Evolutionary conservation across 805 yeast genomes (phyloP), one percentile per base, ranked within the genome.

Genomic region (Saccharomycopsis javanensis): DNA sequence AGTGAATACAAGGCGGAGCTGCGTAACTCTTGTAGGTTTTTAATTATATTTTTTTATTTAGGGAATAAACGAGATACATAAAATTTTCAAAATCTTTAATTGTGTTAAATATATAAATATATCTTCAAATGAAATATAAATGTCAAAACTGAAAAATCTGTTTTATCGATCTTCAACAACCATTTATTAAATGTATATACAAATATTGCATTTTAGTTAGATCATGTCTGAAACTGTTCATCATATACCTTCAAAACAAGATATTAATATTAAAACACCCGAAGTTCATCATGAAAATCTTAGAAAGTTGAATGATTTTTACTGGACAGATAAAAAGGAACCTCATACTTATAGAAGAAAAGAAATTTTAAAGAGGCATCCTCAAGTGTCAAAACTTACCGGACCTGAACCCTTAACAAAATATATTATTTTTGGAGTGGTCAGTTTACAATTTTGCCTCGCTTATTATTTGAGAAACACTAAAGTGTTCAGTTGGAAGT

Each of bases 341-440:
- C 96, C 96, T 2, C 97, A 90, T 66, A 79, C 84, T 2, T 64
- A 77, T 3, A 74, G 97, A 61, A 76, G 97, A 59, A 85, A 84
- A 71, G 77, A 75, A 58, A 90, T 90, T 57, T 71, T 90, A 64
- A 79, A 80, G 63, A 81, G 81, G 55, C 80, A 90, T 65, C 97
- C 97, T 0, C 82, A 88, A 60, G 86, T 90, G 23, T 75, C 85
- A 23, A 85, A 85, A 67, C 76, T 90, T 25, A 83, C 87, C 53
- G 97, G 97, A 4, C 87, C 81, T 60, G 97, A 90, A 68, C 95
- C 96, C 1, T 69, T 77, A 55, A 90, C 97, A 2, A 90, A 89
- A 67, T 90, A 85, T 74, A 79, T 86, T 15, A 83, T 86, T 16
- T 58, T 76, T 4, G 73, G 75, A 0, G 92, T 90, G 6, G 91